Percentiles rank a stretch among this genome's conserved stretches.
phyloP scores from a whole-genome alignment of 2,329 filamentous ascomycete genomes.

The Dothideomycetes sp. region DNA sequence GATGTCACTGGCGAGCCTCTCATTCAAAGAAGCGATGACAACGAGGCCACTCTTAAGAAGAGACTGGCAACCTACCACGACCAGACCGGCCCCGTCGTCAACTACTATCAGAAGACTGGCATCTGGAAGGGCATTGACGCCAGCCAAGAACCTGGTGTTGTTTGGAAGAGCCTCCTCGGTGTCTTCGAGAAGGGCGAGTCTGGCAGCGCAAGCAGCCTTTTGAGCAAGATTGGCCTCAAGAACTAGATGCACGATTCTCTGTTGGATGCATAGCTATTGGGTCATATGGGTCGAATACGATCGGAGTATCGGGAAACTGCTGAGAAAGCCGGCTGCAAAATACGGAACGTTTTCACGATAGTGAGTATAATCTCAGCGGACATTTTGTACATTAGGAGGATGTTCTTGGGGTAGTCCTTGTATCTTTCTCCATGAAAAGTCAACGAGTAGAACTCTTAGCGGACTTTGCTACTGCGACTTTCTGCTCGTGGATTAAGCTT shows the following conservation, averaged over 20 bases:
- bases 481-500: too few relatives aligned
- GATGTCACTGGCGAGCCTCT: constrained; percentile 94
- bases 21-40: constrained; percentile 94
- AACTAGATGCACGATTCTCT: constrained; percentile 25
- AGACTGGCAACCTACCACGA: constrained; percentile 84
- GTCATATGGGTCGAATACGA: neutral
- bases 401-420: neutral
- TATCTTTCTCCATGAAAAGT: neutral
- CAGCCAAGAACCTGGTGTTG: constrained; percentile 86
- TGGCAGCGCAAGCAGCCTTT: constrained; percentile 30
- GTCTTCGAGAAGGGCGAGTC: constrained; percentile 53
- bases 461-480: constrained; percentile 1
- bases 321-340: neutral
- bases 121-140: constrained; percentile 96
- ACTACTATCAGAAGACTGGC: constrained; percentile 93
- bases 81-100: constrained; percentile 85
- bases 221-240: constrained; percentile 45
- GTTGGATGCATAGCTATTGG: neutral
- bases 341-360: neutral
- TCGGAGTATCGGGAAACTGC: neutral
- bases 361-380: neutral
- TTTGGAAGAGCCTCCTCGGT: constrained; percentile 85
- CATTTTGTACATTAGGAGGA: neutral
- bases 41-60: constrained; percentile 92
- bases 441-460: neutral